Conservation (phyloP, 257 asterid species). For the Petunia secreta region DNA sequence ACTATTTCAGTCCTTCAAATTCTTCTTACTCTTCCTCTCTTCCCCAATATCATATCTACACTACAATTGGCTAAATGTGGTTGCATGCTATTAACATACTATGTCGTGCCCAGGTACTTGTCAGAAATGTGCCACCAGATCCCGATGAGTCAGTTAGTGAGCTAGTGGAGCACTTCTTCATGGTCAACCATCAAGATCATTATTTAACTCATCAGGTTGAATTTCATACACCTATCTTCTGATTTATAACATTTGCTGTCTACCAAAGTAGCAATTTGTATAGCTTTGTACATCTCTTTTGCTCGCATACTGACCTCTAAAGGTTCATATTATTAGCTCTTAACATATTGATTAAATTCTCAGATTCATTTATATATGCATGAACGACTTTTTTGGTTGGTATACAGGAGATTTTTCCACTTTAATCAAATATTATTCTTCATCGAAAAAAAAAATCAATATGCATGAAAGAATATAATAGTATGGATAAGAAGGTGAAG, state of each 20-base stretch:
- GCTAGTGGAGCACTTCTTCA: conserved; percentile 87
- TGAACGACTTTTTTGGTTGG: neutral
- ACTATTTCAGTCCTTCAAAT: neutral
- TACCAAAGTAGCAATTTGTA: neutral
- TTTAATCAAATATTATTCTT: no score
- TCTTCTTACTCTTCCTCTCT: neutral
- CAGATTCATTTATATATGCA: neutral
- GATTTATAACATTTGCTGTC: neutral
- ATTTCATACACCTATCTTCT: conserved; percentile 11
- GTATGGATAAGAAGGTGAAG: conserved; percentile 18
- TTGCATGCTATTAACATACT: conserved; percentile 8
- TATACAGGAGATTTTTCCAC: no score
- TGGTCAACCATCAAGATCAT: conserved; percentile 94
- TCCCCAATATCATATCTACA: neutral
- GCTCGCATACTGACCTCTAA: neutral
- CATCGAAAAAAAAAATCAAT: no score
- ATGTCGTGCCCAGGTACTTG: conserved; percentile 62
- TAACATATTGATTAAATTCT: conserved; percentile 1
- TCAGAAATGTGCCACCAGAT: conserved; percentile 88
- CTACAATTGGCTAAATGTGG: neutral
- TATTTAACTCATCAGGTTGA: conserved; percentile 89
- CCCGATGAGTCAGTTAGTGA: conserved; percentile 83
- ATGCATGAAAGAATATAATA: neutral
- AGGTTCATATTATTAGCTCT: neutral
- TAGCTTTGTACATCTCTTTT: neutral